Evolutionary conservation across 2,329 filamentous ascomycete species (phyloP).

Genomic region (Samsoniella hepiali): DNA sequence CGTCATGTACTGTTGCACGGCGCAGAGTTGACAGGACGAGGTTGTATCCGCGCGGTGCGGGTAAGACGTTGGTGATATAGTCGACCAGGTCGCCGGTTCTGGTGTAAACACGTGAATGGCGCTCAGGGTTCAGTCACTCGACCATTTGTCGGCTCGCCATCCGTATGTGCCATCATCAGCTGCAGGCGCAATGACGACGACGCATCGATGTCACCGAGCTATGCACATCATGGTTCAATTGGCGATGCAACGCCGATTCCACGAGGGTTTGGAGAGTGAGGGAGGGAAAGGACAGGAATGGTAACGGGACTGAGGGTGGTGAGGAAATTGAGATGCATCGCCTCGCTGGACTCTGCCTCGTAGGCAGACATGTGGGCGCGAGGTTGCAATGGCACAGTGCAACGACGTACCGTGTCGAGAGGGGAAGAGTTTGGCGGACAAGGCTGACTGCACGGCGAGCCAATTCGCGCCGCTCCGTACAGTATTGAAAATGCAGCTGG

Average conservation of each 20-base stretch:
- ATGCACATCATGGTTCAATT: conserved; percentile 10
- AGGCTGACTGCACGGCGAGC: not conserved
- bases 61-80: not conserved
- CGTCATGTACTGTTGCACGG: conserved; percentile 3
- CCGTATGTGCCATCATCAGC: conserved; percentile 7
- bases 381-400: conserved; percentile 3
- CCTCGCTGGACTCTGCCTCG: conserved; percentile 6
- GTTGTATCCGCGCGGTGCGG: not conserved
- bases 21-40: conserved; percentile 4
- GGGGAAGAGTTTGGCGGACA: not conserved
- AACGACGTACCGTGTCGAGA: not conserved
- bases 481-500: not conserved
- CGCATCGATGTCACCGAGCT: not conserved
- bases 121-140: conserved; percentile 15
- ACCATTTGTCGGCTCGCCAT: conserved; percentile 1
- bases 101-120: conserved; percentile 12
- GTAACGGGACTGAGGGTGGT: not conserved
- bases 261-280: not conserved
- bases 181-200: conserved; percentile 8
- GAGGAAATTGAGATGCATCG: not conserved
- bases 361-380: conserved; percentile 3
- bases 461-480: not conserved
- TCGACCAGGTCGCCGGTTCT: not conserved
- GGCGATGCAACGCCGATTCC: conserved; percentile 3
- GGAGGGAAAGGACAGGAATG: not conserved